Evolutionary conservation across 2,329 filamentous ascomycete species (phyloP), one percentile per base, ranked within the genome.

Genomic region (Anisogramma anomala): DNA sequence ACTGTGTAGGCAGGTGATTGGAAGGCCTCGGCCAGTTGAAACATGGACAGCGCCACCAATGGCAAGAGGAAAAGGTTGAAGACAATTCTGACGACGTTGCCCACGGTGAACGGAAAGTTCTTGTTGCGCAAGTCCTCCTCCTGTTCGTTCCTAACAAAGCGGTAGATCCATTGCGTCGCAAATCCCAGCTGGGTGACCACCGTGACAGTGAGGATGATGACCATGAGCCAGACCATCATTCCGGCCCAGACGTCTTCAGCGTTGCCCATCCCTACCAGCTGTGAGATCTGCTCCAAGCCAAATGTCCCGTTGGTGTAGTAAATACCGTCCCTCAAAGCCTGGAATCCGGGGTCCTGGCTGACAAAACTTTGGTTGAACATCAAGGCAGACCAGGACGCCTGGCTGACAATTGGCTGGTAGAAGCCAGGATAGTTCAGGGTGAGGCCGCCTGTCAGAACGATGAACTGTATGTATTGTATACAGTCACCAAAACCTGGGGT

Each of bases 401-500:
- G 84, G 59, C 88, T 94, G 43, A 89, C 76, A 6, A 86, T 82
- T 4, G 91, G 91, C 57, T 94, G 89, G 58, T 87, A 98, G 57
- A 84, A 98, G 9, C 91, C 91, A 0, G 91, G 91, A 54, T 96
- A 98, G 50, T 81, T 78, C 48, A 98, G 68, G 6, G 82, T 86
- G 43, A 98, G 68, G 27, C 82, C 80, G n/a, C 89, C 89, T 0
- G 87, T 91, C 44, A 98, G 65, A 17, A 84, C 80, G 41, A 91
- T 71, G 53, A 94, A 98, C 57, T 98, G 91, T 14, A 98, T 84
- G 58, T 98, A 96, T 61, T 96, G 88, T 41, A 98, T 69, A 55
- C 91, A 98, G 57, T 98, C 91, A 6, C 86, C 87, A 57, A 98
- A 96, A 1, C 91, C 91, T 4, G 91, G 91, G 0, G 91, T 98